Evolutionary conservation across 768 basidiomycete genomes (phyloP).

Genomic region (Calocera viscosa): DNA sequence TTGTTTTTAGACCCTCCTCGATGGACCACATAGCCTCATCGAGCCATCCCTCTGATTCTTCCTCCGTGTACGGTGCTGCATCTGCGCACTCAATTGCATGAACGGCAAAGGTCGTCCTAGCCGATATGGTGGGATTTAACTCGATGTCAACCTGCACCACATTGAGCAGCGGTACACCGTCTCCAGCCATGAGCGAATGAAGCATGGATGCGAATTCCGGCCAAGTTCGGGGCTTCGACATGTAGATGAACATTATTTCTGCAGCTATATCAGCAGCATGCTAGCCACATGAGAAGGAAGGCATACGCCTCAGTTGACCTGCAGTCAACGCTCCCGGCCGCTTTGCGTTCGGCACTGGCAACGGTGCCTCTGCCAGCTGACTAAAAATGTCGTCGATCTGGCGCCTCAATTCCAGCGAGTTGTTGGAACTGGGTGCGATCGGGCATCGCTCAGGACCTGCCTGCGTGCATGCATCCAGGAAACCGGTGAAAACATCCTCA

Average conservation of each 20-base stretch:
- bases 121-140: conserved; percentile 14
- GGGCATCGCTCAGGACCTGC: conserved; percentile 24
- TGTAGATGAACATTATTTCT: conserved; percentile 16
- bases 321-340: conserved; percentile 24
- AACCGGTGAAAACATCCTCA: conserved; percentile 21
- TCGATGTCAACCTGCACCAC: conserved; percentile 15
- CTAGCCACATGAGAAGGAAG: not conserved
- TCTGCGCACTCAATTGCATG: conserved; percentile 27
- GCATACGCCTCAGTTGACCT: conserved; percentile 20
- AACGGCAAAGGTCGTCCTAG: conserved; percentile 20
- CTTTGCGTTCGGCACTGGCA: conserved; percentile 21
- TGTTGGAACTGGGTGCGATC: conserved; percentile 19
- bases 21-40: conserved; percentile 18
- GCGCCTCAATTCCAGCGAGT: conserved; percentile 15
- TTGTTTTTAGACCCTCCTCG: not conserved
- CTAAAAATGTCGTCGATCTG: conserved; percentile 20
- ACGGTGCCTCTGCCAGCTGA: conserved; percentile 21
- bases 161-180: conserved; percentile 22
- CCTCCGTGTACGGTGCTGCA: conserved; percentile 17
- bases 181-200: conserved; percentile 20
- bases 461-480: conserved; percentile 24
- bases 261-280: not conserved
- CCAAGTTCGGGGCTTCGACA: conserved; percentile 22
- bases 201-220: conserved; percentile 16
- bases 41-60: conserved; percentile 19